Percentiles rank a stretch among this genome's conserved stretches.
Conservation (phyloP, 1,284 basidiomycete genomes). For the Cronartium quercuum region DNA sequence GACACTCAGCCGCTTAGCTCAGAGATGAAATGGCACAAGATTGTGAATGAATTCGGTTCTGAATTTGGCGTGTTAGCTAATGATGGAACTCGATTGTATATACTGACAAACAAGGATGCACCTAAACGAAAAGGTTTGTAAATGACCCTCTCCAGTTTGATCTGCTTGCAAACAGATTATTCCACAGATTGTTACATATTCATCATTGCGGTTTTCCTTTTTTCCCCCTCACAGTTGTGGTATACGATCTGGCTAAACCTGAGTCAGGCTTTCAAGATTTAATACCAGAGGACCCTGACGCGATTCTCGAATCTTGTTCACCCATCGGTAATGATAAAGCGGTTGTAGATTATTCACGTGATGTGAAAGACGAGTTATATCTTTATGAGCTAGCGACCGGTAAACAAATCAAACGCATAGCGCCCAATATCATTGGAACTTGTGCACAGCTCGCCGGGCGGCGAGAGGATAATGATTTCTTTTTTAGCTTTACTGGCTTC, state of each 20-base stretch:
- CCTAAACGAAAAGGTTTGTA: conserved; percentile 25
- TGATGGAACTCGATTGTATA: conserved; percentile 41
- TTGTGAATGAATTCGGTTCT: conserved; percentile 61
- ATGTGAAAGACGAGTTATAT: conserved; percentile 77
- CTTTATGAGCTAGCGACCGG: conserved; percentile 61
- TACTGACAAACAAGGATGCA: conserved; percentile 40
- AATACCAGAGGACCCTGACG: conserved; percentile 62
- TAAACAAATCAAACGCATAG: conserved; percentile 57
- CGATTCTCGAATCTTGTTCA: conserved; percentile 58
- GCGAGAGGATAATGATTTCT: conserved; percentile 62
- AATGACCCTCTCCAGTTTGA: conserved; percentile 38
- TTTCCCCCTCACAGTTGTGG: conserved; percentile 58
- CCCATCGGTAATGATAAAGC: conserved; percentile 60
- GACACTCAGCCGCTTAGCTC: conserved; percentile 58
- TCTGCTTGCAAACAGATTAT: conserved; percentile 54
- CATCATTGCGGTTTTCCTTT: neutral
- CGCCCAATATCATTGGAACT: conserved; percentile 65
- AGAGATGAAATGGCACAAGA: conserved; percentile 64
- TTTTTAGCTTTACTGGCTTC: conserved; percentile 64
- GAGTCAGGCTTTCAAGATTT: conserved; percentile 57
- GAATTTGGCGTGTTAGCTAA: conserved; percentile 52
- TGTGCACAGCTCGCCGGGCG: conserved; percentile 56
- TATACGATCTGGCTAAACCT: conserved; percentile 60
- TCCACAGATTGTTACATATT: neutral
- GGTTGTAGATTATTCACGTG: conserved; percentile 64